These are phyloP conservation scores for Backusella parvicylindrica DNA, from an alignment of 192 early-diverging fungal species.

Conservation along the genomic window DNA sequence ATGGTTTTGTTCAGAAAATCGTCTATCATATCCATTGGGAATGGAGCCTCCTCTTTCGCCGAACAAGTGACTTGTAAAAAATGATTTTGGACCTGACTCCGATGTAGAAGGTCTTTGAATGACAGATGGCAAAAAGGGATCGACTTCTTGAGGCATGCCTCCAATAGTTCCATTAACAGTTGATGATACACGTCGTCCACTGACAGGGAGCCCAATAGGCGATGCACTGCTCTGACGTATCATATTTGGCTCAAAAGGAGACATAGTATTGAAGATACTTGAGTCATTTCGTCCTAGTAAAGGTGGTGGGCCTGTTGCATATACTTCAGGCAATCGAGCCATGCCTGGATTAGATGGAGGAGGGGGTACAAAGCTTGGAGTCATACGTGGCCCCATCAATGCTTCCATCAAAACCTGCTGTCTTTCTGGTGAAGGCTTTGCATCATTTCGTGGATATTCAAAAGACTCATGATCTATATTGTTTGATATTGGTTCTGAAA, in stretches of 20 bases:
- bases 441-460: background rate
- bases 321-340: background rate
- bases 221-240: background rate
- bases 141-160: background rate
- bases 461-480: background rate
- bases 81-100: background rate
- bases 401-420: constrained; percentile 20
- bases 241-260: background rate
- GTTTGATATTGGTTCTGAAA: background rate
- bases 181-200: constrained; percentile 11
- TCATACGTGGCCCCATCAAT: background rate
- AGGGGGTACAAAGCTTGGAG: background rate
- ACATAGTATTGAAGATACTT: background rate
- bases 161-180: background rate
- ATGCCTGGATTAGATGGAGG: background rate
- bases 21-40: background rate
- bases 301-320: background rate
- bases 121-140: background rate
- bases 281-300: background rate
- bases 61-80: constrained; percentile 24
- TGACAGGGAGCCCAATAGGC: constrained; percentile 20
- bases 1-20: background rate
- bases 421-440: background rate
- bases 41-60: constrained; percentile 8
- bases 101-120: constrained; percentile 4